Conservation (phyloP, 1,284 basidiomycete species). For the Afroboletus lepidellus region DNA sequence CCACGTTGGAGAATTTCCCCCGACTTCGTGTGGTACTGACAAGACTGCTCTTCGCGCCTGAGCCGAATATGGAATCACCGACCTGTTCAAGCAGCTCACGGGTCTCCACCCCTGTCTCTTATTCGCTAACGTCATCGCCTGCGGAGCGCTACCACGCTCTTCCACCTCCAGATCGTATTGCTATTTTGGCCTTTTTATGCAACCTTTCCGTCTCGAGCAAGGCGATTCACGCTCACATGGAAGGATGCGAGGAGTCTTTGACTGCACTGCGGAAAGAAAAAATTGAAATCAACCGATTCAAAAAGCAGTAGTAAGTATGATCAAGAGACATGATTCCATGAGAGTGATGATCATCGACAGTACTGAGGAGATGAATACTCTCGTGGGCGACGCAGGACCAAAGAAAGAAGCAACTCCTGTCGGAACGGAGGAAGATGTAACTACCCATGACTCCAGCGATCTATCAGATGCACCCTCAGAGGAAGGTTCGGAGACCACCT, state of each 20-base stretch:
- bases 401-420: conserved; percentile 48
- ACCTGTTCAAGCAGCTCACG: conserved; percentile 48
- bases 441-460: conserved; percentile 65
- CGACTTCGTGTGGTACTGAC: conserved; percentile 73
- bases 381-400: conserved; percentile 56
- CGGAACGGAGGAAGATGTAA: conserved; percentile 53
- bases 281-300: conserved; percentile 87
- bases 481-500: conserved; percentile 48
- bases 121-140: conserved; percentile 48
- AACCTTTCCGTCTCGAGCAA: conserved; percentile 90
- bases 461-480: conserved; percentile 67
- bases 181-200: conserved; percentile 85
- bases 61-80: conserved; percentile 39
- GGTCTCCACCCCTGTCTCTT: conserved; percentile 38
- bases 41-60: conserved; percentile 69
- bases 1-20: conserved; percentile 72
- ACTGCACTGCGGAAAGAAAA: conserved; percentile 95
- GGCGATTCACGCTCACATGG: conserved; percentile 84
- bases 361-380: conserved; percentile 69
- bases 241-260: conserved; percentile 83
- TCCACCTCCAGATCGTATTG: conserved; percentile 76
- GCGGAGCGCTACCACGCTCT: conserved; percentile 74
- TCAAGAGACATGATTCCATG: conserved; percentile 2
- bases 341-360: conserved; percentile 38
- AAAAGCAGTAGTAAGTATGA: conserved; percentile 77